Evolutionary conservation across 139 green algal species (phyloP), one percentile per base, ranked within the genome.

Genomic region (Ostreobium quekettii): DNA sequence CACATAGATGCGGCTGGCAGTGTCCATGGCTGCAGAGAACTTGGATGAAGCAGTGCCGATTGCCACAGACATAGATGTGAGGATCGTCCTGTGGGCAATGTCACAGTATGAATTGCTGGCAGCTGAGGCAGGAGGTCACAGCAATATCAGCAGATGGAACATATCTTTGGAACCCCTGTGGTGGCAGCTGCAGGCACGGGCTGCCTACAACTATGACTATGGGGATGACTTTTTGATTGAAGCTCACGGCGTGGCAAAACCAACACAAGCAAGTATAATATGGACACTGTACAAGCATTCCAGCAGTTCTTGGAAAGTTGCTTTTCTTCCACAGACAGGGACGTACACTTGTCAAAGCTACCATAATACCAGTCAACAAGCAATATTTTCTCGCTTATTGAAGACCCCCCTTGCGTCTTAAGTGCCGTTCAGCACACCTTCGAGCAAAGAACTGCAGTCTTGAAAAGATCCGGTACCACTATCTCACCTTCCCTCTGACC

Each of bases 11-110:
- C 75, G 71, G 31, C 73, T 68, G 2, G 65, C 60, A 37, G 72
- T 76, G 73, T 89, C 78, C 22, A 92, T 64, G 1, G 86, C 83
- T 7, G 71, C 84, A 26, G 69, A 83, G 80, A 96, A 95, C 31
- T 76, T 82, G 49, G 73, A 71, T 37, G 80, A 76, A 62, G 7
- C 72, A 57, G 84, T 83, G 63, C 80, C 85, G 35, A 96, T 66
- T 1, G 70, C 32, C 28, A 96, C 82, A 15, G 74, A 77, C 67
- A 95, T 76, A 28, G 35, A 72, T 36, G 49, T 80, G 57, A 92
- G 76, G 22, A 92, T 75, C 19, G 49, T 28, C 6, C 49, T 7
- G 7, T 30, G 26, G 24, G 6, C 42, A 39, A 39, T 11, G 22
- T 4, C 28, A 22, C 59, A 1, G 15, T 5, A 46, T 2, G 36